Evolutionary conservation across 768 basidiomycete genomes (phyloP), one percentile per base, ranked within the genome.

Genomic region (Calvatia gigantea): DNA sequence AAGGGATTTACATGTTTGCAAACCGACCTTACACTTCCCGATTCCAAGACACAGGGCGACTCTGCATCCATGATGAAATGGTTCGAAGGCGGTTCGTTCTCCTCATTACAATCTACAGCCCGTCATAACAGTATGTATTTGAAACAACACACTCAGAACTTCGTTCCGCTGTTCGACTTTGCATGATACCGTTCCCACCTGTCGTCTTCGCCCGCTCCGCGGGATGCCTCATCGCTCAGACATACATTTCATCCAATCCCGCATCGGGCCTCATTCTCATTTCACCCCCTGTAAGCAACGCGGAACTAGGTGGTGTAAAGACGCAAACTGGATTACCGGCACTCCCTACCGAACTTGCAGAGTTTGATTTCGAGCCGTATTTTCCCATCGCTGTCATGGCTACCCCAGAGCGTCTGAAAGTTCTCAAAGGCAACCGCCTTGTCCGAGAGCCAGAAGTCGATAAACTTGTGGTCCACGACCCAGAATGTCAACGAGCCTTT

Each of bases 161-260:
- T 31, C 67, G 67, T 41, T 68, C 68, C 19, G 70, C 75, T 31
- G 68, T 84, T 47, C 72, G 73, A 17, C 64, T 73, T 6, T 69
- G 76, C 14, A 68, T 65, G 4, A 75, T 76, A 35, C 76, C 82
- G 7, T 85, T 84, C 58, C 79, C 84, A 0, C 84, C 84, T 1
- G 75, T 86, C 28, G 70, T 86, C 33, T 70, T 85, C 58, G 77
- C 83, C 2, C 75, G 75, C 23, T 73, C 73, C 5, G 60, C 71
- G 3, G 73, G 75, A 8, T 75, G 83, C 52, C 70, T 87, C 32
- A 75, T 89, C 51, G 78, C 83, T 6, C 84, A 89, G 65, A 74
- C 80, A 19, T 89, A 86, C 65, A 79, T 89, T 58, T 86, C 83
- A 1, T 86, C 84, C 19, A 69, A 87, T 61, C 85, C 87, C 1